A percentile compares a stretch with the other conserved stretches of the same genome.
Conservation (phyloP, 164 flowering plant species). For the Paratinospora sagittata region DNA sequence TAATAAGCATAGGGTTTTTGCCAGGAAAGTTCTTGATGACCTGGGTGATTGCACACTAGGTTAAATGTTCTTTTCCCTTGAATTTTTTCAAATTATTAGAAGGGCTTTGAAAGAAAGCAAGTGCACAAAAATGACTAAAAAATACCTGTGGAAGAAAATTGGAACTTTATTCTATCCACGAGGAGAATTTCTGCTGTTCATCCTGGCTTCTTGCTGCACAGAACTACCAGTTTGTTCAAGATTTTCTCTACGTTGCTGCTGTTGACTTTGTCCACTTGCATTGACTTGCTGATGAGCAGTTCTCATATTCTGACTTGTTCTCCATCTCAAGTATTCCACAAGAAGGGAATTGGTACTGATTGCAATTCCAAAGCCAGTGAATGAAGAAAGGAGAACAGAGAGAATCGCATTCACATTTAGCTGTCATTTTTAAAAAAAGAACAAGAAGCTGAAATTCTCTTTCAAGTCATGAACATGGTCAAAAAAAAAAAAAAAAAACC, state of each 20-base stretch:
- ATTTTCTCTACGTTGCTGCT: conserved; percentile 21
- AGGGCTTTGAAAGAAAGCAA: neutral
- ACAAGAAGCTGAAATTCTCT: neutral
- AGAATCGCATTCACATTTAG: conserved; percentile 60
- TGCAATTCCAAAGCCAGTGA: conserved; percentile 81
- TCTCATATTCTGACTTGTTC: conserved; percentile 28
- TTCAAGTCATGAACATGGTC: neutral
- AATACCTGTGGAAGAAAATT: neutral
- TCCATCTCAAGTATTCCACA: conserved; percentile 68
- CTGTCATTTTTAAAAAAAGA: conserved; percentile 31
- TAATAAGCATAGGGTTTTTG: too few species aligned
- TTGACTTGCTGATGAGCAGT: conserved; percentile 29
- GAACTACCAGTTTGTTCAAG: conserved; percentile 4
- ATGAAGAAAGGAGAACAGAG: conserved; percentile 70
- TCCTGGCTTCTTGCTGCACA: conserved; percentile 14
- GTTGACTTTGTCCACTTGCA: conserved; percentile 20
- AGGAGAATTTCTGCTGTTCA: neutral
- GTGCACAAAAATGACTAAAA: neutral
- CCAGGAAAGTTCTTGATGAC: too few species aligned
- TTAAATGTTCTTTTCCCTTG: too few species aligned
- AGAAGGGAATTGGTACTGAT: conserved; percentile 70
- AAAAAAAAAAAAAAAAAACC: neutral
- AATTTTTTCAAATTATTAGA: too few species aligned
- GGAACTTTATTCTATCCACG: neutral
- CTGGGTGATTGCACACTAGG: too few species aligned